Percentiles rank a stretch among this genome's conserved stretches.
Conservation (phyloP, 2,329 filamentous ascomycete species). For the Aspergillus hiratsukae region DNA sequence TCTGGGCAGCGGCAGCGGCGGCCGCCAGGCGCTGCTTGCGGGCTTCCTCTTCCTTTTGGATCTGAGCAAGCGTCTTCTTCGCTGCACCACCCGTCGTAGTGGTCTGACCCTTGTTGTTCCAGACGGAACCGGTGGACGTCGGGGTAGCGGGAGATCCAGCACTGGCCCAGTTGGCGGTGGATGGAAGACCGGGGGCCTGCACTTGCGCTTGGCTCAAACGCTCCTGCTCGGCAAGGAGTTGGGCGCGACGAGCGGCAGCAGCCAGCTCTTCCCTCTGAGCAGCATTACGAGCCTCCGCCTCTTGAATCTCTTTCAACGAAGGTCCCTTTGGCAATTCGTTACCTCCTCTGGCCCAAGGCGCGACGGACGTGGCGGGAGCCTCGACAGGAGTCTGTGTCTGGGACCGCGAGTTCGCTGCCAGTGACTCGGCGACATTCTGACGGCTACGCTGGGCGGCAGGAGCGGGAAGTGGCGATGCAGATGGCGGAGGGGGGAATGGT, state of each 20-base stretch:
- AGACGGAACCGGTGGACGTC: constrained; percentile 45
- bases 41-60: constrained; percentile 91
- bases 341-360: constrained; percentile 90
- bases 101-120: constrained; percentile 48
- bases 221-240: constrained; percentile 70
- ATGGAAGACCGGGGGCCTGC: constrained; percentile 74
- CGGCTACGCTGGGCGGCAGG: constrained; percentile 81
- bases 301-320: constrained; percentile 93
- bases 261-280: constrained; percentile 82
- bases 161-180: constrained; percentile 84
- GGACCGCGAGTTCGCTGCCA: constrained; percentile 63
- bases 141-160: constrained; percentile 63
- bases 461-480: constrained; percentile 77
- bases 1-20: constrained; percentile 44
- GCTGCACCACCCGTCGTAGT: constrained; percentile 40
- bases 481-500: constrained; percentile 65
- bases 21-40: constrained; percentile 69
- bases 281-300: constrained; percentile 87
- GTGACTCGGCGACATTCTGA: constrained; percentile 75
- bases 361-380: constrained; percentile 67
- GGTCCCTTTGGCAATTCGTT: constrained; percentile 72
- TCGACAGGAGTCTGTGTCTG: constrained; percentile 71
- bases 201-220: constrained; percentile 60
- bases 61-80: constrained; percentile 92
- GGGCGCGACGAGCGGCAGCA: constrained; percentile 68